These are phyloP conservation scores for Dimargaris cristalligena DNA, from an alignment of 192 early-diverging fungal species.

Conservation along the genomic window DNA sequence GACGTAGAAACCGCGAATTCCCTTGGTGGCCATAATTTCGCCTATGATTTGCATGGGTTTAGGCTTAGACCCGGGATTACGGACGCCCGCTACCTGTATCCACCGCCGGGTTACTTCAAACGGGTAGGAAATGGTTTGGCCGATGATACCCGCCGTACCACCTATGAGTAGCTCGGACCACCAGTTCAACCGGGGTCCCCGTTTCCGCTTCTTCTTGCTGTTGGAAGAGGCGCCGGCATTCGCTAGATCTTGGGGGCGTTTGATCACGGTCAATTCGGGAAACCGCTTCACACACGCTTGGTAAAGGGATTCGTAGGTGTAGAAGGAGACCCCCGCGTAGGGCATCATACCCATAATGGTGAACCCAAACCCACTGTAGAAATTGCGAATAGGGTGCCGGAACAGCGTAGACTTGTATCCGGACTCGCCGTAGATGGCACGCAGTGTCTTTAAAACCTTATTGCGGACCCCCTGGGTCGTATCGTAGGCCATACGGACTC, in stretches of 20 bases:
- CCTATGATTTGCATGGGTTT: slow-evolving; percentile 38
- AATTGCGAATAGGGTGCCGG: slow-evolving; percentile 44
- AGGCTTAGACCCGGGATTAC: slow-evolving; percentile 30
- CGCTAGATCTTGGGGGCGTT: slow-evolving; percentile 13
- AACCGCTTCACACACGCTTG: slow-evolving; percentile 35
- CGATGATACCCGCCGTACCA: slow-evolving; percentile 64
- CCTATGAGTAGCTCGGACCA: slow-evolving; percentile 71
- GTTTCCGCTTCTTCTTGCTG: slow-evolving; percentile 18
- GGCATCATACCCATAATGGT: slow-evolving; percentile 86
- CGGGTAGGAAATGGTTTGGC: slow-evolving; percentile 81
- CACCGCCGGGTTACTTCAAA: slow-evolving; percentile 77
- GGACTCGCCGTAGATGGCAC: slow-evolving; percentile 63
- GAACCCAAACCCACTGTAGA: slow-evolving; percentile 86
- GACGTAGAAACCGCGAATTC: slow-evolving; percentile 81
- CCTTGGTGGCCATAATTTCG: slow-evolving; percentile 44
- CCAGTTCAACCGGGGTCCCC: slow-evolving; percentile 40
- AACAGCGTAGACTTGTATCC: slow-evolving; percentile 26
- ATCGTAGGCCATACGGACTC: slow-evolving; percentile 87
- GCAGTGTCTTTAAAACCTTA: slow-evolving; percentile 12
- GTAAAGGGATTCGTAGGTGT: slow-evolving; percentile 63
- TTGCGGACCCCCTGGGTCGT: slow-evolving; percentile 19
- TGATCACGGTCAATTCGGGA: slow-evolving; percentile 19
- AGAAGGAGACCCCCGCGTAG: slow-evolving; percentile 91
- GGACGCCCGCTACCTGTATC: slow-evolving; percentile 63
- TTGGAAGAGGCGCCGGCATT: slow-evolving; percentile 6